Percentiles rank a stretch among this genome's conserved stretches.
Evolutionary conservation across 345 rosid species (phyloP).

Genomic region (Salix exigua): DNA sequence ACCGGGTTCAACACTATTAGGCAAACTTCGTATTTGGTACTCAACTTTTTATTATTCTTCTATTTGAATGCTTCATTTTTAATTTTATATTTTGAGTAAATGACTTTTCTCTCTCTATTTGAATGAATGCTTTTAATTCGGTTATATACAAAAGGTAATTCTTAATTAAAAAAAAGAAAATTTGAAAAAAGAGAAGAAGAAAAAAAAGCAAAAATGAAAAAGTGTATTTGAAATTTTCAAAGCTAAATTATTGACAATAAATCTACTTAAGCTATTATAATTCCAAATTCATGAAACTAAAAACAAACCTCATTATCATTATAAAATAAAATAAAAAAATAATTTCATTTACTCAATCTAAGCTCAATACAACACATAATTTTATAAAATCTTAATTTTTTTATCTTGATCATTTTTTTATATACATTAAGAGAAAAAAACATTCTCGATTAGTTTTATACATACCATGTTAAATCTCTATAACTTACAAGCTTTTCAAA

Average conservation of each 20-base stretch:
- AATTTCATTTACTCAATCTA: background rate
- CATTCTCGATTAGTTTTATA: too few relatives aligned
- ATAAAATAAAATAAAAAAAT: fast-evolving
- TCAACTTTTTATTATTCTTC: background rate
- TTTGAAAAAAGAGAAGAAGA: too few relatives aligned
- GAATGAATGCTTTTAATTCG: too few relatives aligned
- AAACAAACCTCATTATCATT: background rate
- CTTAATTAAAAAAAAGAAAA: too few relatives aligned
- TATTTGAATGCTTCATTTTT: background rate
- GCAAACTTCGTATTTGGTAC: too few relatives aligned
- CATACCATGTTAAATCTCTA: too few relatives aligned
- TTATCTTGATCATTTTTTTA: background rate
- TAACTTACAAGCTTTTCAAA: too few relatives aligned
- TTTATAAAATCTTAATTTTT: background rate
- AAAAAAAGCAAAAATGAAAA: too few relatives aligned
- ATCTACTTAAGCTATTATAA: fast-evolving
- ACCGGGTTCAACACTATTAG: background rate
- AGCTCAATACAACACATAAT: background rate
- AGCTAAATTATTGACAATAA: background rate
- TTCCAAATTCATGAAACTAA: background rate
- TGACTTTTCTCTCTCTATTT: too few relatives aligned
- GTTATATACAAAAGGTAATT: too few relatives aligned
- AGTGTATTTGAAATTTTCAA: background rate
- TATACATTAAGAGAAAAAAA: too few relatives aligned
- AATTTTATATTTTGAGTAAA: background rate